Percentiles rank a stretch among this genome's conserved stretches.
Conservation (phyloP, 805 yeast genomes). For the Lipomyces chichibuensis region DNA sequence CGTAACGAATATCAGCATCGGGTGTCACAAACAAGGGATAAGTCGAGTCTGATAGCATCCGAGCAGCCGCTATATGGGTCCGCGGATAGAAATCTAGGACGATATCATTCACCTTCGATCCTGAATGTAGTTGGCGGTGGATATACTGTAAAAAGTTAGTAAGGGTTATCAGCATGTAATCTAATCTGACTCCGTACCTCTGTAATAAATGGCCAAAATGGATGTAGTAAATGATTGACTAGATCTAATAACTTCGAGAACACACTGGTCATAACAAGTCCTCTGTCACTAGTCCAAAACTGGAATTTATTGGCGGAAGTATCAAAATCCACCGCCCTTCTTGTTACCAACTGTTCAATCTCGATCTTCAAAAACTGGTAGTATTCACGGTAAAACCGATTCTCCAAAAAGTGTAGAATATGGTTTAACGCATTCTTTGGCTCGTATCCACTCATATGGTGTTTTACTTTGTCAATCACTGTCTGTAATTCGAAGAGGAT, state of each 20-base stretch:
- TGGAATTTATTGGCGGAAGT: neutral
- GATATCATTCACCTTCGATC: neutral
- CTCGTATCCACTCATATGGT: neutral
- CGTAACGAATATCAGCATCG: constrained; percentile 10
- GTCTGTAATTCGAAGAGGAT: constrained; percentile 10
- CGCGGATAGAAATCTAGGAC: constrained; percentile 10
- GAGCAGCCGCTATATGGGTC: constrained; percentile 26
- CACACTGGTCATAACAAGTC: constrained; percentile 5
- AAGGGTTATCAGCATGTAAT: neutral
- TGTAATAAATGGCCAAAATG: constrained; percentile 15
- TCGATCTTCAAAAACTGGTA: constrained; percentile 10
- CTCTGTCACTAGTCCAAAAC: constrained; percentile 5
- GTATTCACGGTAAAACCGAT: constrained; percentile 14
- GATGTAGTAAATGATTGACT: constrained; percentile 11
- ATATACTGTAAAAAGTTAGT: constrained; percentile 7
- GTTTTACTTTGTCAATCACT: constrained; percentile 1
- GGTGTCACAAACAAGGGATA: constrained; percentile 12
- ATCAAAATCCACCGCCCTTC: neutral
- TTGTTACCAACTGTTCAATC: neutral
- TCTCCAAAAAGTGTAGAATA: constrained; percentile 9
- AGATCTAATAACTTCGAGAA: constrained; percentile 10
- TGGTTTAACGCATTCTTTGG: neutral
- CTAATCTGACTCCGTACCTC: constrained; percentile 1
- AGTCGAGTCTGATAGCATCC: constrained; percentile 4
- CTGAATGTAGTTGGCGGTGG: neutral